Base-by-base conservation (phyloP, 139 green algal species). In the Chlamydomonas applanata region DNA sequence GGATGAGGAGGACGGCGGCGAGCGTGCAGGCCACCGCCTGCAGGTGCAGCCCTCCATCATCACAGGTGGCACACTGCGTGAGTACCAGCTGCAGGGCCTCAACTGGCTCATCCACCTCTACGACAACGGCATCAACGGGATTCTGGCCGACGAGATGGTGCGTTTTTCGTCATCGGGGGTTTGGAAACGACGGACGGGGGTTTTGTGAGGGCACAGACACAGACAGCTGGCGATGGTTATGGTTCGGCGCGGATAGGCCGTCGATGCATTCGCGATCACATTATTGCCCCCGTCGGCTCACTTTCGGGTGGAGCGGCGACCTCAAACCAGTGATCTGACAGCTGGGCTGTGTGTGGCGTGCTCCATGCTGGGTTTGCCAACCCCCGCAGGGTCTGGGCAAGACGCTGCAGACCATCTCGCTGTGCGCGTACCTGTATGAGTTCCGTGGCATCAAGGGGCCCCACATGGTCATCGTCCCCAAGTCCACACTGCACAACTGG, bases 101-200 rank as follows among this genome's bases (percentile, higher is more conserved):
- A 99, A 99, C 87, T 99, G 96, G 96, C 86, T 99, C 69, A 98
- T 99, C 80, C 92, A 97, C 74, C 84, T 98, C 36, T 99, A 98
- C 74, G 95, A 98, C 79, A 98, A 98, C 79, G 96, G 95, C 69
- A 98, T 99, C 87, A 99, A 99, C 81, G 96, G 96, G 56, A 99
- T 99, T 75, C 82, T 99, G 67, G 96, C 95, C n/a, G 96, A 99
- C 73, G 96, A 99, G 85, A 98, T 99, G 95, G 93, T 92, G 74
- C 24, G 86, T 60, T 32, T 16, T 14, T 29, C 32, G 27, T 52
- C 11, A 49, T 49, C 40, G 32, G 1, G 16, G 22, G 16, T 19
- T 61, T 61, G n/a, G n/a, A n/a, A n/a, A n/a, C n/a, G n/a, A n/a
- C n/a, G n/a, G n/a, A n/a, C n/a, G 19, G 25, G 25, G 56, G 19